Conservation (phyloP, 2,329 filamentous ascomycete species). For the Chaetothyriales sp. region DNA sequence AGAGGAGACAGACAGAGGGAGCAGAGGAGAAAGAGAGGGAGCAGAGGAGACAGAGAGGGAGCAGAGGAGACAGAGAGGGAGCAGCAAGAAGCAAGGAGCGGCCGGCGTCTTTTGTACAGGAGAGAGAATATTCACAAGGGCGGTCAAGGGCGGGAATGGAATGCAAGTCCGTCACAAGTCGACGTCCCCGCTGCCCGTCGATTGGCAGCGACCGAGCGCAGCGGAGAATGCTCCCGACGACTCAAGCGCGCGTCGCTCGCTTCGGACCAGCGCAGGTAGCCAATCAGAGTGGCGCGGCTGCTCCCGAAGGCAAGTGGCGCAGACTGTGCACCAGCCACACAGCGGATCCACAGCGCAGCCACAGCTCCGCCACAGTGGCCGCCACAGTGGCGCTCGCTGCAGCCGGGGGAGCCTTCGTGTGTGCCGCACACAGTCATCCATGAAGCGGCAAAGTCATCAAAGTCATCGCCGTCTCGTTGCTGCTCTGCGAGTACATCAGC, state of each 20-base stretch:
- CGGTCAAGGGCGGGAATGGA: background rate
- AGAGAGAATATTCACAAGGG: background rate
- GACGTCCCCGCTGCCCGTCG: background rate
- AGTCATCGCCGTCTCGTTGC: too few relatives aligned
- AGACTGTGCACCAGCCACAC: background rate
- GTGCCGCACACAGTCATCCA: too few relatives aligned
- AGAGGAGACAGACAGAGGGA: too few relatives aligned
- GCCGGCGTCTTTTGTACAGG: background rate
- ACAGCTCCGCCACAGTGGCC: background rate
- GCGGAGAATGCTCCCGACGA: background rate
- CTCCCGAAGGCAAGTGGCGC: too few relatives aligned
- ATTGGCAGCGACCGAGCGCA: background rate
- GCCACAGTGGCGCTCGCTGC: background rate
- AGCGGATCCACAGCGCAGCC: too few relatives aligned
- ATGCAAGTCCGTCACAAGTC: background rate
- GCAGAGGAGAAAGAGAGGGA: background rate
- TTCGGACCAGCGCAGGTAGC: background rate
- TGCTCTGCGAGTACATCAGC: too few relatives aligned
- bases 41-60: background rate
- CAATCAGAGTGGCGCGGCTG: background rate
- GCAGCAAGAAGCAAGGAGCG: background rate
- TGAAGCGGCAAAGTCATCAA: too few relatives aligned
- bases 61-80: background rate
- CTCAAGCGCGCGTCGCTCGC: background rate
- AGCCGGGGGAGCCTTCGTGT: too few relatives aligned